phyloP scores from a whole-genome alignment of 306 rosid genomes.

The Ziziphus jujuba region DNA sequence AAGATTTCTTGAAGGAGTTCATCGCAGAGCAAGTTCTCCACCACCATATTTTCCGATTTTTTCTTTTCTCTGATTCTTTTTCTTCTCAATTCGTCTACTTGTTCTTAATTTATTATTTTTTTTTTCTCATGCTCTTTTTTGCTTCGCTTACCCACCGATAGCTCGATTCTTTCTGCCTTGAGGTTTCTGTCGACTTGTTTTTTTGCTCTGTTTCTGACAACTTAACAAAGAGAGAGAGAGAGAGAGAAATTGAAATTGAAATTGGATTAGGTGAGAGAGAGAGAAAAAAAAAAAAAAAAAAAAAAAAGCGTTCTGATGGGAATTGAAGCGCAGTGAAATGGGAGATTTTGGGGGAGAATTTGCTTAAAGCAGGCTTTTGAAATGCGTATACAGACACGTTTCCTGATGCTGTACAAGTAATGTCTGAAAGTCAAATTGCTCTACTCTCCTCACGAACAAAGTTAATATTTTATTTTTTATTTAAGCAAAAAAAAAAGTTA shows the following conservation, averaged over 20 bases:
- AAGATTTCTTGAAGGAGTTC: conserved; percentile 79
- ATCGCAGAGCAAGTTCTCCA: conserved; percentile 58
- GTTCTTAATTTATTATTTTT: neutral
- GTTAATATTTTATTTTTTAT: too few species aligned
- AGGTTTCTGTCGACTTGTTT: too few species aligned
- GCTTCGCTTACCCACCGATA: neutral
- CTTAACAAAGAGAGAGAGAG: neutral
- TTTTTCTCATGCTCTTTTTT: neutral
- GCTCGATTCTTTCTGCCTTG: too few species aligned
- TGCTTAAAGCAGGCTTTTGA: conserved; percentile 31
- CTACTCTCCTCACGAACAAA: too few species aligned
- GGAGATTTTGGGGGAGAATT: neutral
- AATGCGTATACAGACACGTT: conserved; percentile 28
- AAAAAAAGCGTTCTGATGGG: conserved; percentile 16
- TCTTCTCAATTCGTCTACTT: neutral
- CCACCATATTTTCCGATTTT: neutral
- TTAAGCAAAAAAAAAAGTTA: too few species aligned
- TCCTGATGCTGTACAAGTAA: too few species aligned
- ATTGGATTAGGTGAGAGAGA: conserved; percentile 35
- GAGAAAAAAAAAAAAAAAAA: too few species aligned
- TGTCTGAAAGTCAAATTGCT: too few species aligned
- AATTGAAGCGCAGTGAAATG: neutral
- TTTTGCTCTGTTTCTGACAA: neutral
- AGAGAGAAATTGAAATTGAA: neutral
- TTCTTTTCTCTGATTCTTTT: neutral